A percentile compares a stretch with the other conserved stretches of the same genome.
These are phyloP conservation scores for Cercospora sojina DNA, from an alignment of 2,329 filamentous ascomycete genomes.

Conservation along the genomic window DNA sequence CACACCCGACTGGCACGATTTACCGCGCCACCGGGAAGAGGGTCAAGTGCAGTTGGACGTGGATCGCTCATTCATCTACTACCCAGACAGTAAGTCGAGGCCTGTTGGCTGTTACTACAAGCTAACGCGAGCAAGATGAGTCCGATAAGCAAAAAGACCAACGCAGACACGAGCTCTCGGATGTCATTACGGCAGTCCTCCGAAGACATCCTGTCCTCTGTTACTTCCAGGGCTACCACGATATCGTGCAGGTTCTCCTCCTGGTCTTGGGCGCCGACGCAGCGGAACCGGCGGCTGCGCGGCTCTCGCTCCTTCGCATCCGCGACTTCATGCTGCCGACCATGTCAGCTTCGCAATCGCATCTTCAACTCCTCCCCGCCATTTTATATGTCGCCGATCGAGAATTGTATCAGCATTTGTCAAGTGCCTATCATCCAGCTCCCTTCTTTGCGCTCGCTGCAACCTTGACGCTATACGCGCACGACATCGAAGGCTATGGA, in stretches of 20 bases:
- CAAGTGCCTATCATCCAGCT: slow-evolving; percentile 45
- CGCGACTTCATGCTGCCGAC: slow-evolving; percentile 96
- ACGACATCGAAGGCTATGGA: slow-evolving; percentile 86
- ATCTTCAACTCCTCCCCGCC: slow-evolving; percentile 82
- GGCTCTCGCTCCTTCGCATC: slow-evolving; percentile 86
- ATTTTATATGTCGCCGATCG: slow-evolving; percentile 73
- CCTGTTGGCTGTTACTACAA: background rate
- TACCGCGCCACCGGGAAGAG: slow-evolving; percentile 80
- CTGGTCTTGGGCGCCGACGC: slow-evolving; percentile 70
- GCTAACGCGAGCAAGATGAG: slow-evolving; percentile 53
- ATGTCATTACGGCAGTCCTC: slow-evolving; percentile 77
- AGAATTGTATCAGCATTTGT: slow-evolving; percentile 65
- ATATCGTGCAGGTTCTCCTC: slow-evolving; percentile 94
- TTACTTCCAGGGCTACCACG: slow-evolving; percentile 98
- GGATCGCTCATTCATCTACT: slow-evolving; percentile 95
- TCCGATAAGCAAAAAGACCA: slow-evolving; percentile 65
- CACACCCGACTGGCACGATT: slow-evolving; percentile 54
- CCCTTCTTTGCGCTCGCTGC: slow-evolving; percentile 94
- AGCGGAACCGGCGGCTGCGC: slow-evolving; percentile 65
- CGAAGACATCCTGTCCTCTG: slow-evolving; percentile 78
- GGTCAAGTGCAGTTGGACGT: slow-evolving; percentile 90
- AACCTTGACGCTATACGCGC: slow-evolving; percentile 92
- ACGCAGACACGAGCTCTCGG: slow-evolving; percentile 74
- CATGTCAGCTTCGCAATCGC: slow-evolving; percentile 74
- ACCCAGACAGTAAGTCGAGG: slow-evolving; percentile 68